phyloP scores from a whole-genome alignment of 108 stramenopile species.

The Skeletonema menzelii region DNA sequence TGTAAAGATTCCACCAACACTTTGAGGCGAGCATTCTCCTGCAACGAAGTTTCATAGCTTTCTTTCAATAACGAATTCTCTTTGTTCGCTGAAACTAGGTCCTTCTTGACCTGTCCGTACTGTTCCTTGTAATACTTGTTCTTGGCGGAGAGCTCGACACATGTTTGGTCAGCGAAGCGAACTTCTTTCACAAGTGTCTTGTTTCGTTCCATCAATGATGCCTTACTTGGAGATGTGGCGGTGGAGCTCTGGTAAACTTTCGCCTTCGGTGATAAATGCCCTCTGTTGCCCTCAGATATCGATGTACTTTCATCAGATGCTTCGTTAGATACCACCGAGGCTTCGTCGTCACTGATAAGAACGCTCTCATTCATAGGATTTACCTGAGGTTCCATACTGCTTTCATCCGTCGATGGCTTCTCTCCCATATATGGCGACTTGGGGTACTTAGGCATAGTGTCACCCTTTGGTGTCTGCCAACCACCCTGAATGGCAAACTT shows the following conservation, averaged over 20 bases:
- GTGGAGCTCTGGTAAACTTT: background rate
- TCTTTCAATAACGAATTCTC: conserved; percentile 8
- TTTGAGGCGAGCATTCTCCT: conserved; percentile 34
- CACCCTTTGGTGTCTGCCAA: conserved; percentile 3
- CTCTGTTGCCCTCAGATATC: background rate
- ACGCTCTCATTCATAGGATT: conserved; percentile 40
- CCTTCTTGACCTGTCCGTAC: conserved; percentile 1
- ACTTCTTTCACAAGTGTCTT: conserved; percentile 83
- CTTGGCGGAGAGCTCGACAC: conserved; percentile 68
- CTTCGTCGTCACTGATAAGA: conserved; percentile 46
- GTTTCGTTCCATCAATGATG: conserved; percentile 66
- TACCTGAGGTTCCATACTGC: conserved; percentile 5
- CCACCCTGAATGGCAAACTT: conserved; percentile 10
- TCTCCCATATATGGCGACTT: background rate
- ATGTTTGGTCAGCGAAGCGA: conserved; percentile 85
- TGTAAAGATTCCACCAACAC: conserved; percentile 22
- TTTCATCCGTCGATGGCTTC: background rate
- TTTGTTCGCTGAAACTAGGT: conserved; percentile 7
- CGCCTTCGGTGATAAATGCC: background rate
- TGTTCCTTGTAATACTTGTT: conserved; percentile 35
- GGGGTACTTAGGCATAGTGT: background rate
- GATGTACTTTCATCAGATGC: background rate
- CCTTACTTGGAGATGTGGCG: conserved; percentile 16
- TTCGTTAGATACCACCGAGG: background rate
- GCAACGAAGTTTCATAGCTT: conserved; percentile 16